These are phyloP conservation scores for Spinacia oleracea DNA, from an alignment of 179 eudicot genomes.

Conservation along the genomic window DNA sequence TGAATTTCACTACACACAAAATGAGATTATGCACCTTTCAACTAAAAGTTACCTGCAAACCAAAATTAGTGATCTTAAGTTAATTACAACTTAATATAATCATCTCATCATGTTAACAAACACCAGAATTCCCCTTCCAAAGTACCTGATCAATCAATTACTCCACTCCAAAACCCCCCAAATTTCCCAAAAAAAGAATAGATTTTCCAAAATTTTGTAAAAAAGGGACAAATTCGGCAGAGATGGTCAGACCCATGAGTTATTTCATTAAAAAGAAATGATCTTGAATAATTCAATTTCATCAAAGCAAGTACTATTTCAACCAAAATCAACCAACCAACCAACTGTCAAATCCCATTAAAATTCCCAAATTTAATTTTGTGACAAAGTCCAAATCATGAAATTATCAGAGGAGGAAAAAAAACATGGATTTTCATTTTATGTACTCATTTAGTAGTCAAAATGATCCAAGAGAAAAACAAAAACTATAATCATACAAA, in stretches of 20 bases:
- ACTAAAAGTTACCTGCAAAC: conserved; percentile 20
- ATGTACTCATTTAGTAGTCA: conserved; percentile 6
- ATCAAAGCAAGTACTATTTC: neutral
- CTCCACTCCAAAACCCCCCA: conserved; percentile 13
- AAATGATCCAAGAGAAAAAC: neutral
- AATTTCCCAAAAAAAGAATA: conserved; percentile 25
- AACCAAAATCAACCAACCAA: conserved; percentile 24
- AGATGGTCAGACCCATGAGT: conserved; percentile 9
- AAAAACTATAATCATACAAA: neutral
- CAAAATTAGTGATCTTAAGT: neutral
- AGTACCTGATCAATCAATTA: conserved; percentile 24
- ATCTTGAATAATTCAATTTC: conserved; percentile 22
- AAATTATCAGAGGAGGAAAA: neutral
- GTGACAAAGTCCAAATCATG: conserved; percentile 13
- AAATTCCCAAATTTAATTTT: neutral
- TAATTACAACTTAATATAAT: neutral
- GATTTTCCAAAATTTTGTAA: no score
- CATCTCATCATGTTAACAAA: conserved; percentile 7
- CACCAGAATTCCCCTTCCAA: conserved; percentile 9
- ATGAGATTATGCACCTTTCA: conserved; percentile 1
- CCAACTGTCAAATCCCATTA: conserved; percentile 3
- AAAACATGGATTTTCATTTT: neutral
- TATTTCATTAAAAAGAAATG: conserved; percentile 12
- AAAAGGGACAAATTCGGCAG: conserved; percentile 1
- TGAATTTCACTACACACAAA: conserved; percentile 16